Evolutionary conservation across 1,284 basidiomycete species (phyloP), one percentile per base, ranked within the genome.

Genomic region (Sanghuangporus weigelae): DNA sequence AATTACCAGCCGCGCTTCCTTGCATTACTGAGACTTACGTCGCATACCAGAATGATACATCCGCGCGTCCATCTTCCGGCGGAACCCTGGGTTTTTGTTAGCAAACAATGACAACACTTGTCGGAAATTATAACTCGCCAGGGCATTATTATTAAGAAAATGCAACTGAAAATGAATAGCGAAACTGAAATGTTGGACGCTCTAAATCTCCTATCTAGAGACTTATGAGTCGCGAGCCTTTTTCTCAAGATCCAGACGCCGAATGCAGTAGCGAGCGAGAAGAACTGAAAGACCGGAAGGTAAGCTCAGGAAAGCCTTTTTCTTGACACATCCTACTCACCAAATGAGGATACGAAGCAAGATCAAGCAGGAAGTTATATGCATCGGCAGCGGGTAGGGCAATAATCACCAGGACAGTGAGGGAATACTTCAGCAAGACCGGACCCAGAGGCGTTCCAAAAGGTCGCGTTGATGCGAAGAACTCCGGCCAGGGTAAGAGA

Each of bases 341-440:
- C 53, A 69, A 50, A n/a, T 60, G 62, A 12, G 72, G 72, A 59
- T 73, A 73, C 1, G 68, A 68, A 10, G 70, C 66, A 4, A 74
- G 66, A 64, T 69, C 70, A 48, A 70, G 53, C 14, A 73, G 78
- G 68, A 84, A 81, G 63, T 77, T 77, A 74, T 82, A 84, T 0
- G 82, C 81, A 68, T 83, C 81, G 51, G 80, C 80, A 23, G 81
- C 75, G 1, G 83, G 84, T n/a, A 81, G 80, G 0, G 76, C 81
- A 23, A 84, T 70, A 67, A 86, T 80, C 54, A 86, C 77, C 65
- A 84, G 76, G 14, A 79, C 71, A 1, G 82, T 80, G 10, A 84
- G 69, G n/a, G 75, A 56, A 73, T 77, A 84, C 66, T 81, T 80
- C 36, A 81, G 69, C 11, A 78, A 68, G 56, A 82, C 73, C 5